A percentile compares a stretch with the other conserved stretches of the same genome.
These are phyloP conservation scores for Scheffersomyces lignosus DNA, from an alignment of 805 yeast species.

Conservation along the genomic window DNA sequence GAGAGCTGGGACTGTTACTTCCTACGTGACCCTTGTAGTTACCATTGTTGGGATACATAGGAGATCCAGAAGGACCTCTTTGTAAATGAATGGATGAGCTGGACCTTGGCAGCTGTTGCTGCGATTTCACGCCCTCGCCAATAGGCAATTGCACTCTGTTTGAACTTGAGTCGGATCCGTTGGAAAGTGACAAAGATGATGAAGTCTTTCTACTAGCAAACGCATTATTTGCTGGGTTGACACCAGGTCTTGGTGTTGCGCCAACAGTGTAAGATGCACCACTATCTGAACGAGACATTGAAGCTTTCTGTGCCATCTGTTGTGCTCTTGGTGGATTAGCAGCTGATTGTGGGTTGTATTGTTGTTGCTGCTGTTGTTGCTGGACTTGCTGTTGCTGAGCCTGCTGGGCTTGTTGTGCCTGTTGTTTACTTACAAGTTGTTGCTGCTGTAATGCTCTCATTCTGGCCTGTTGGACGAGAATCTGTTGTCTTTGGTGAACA, in stretches of 20 bases:
- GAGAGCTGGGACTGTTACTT: not conserved
- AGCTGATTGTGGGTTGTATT: too few species aligned
- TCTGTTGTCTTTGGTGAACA: slow-evolving; percentile 62
- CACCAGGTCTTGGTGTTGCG: not conserved
- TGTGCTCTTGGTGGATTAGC: too few species aligned
- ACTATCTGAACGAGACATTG: not conserved
- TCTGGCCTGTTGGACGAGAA: slow-evolving; percentile 49
- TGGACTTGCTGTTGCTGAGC: slow-evolving; percentile 2
- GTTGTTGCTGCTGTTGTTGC: too few species aligned
- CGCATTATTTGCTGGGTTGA: not conserved
- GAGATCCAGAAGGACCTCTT: not conserved
- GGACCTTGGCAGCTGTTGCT: not conserved
- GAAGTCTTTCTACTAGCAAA: not conserved
- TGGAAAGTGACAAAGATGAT: not conserved
- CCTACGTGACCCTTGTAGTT: not conserved
- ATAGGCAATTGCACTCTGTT: not conserved
- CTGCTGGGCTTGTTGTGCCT: slow-evolving; percentile 5
- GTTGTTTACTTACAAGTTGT: slow-evolving; percentile 22
- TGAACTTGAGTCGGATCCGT: not conserved
- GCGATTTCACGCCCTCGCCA: not conserved
- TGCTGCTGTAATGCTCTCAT: slow-evolving; percentile 44
- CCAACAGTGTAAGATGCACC: not conserved
- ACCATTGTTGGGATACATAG: not conserved
- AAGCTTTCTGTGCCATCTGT: not conserved
- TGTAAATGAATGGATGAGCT: not conserved